Conservation (phyloP, 2,329 filamentous ascomycete genomes). For the Hypocrella siamensis region DNA sequence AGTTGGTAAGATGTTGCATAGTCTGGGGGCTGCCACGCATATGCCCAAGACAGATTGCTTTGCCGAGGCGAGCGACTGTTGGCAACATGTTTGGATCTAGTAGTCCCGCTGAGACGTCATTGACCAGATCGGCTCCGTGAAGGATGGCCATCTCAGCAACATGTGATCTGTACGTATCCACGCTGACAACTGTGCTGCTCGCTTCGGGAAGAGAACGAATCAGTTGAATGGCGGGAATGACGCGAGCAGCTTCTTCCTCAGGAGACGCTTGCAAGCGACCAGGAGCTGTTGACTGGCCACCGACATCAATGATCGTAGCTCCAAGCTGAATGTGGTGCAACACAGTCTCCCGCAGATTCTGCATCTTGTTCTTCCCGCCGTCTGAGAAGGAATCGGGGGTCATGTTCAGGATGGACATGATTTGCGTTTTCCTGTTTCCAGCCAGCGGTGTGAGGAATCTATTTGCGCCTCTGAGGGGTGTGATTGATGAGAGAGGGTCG, state of each 20-base stretch:
- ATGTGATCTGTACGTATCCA: conserved; percentile 81
- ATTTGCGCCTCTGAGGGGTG: conserved; percentile 30
- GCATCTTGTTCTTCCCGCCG: conserved; percentile 48
- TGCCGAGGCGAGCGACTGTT: conserved; percentile 61
- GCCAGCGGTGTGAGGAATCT: conserved; percentile 43
- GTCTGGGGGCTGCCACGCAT: conserved; percentile 79
- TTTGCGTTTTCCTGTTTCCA: conserved; percentile 46
- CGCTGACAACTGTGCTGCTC: conserved; percentile 53
- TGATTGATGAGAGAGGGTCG: conserved; percentile 40
- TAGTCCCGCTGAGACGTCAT: conserved; percentile 76
- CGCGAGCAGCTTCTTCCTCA: conserved; percentile 60
- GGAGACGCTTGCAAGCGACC: conserved; percentile 51
- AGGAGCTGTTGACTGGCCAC: conserved; percentile 84
- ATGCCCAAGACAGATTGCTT: conserved; percentile 77
- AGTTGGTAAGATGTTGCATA: conserved; percentile 56
- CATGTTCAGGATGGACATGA: conserved; percentile 92
- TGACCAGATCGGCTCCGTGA: conserved; percentile 82
- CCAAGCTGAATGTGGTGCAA: conserved; percentile 48
- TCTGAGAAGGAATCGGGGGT: conserved; percentile 97
- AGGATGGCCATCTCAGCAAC: conserved; percentile 64
- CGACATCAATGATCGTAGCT: conserved; percentile 78
- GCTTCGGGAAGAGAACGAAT: conserved; percentile 54
- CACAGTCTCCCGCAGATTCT: conserved; percentile 43
- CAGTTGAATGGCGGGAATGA: conserved; percentile 63
- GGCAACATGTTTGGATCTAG: conserved; percentile 71